Base-by-base conservation (phyloP, 345 rosid genomes). In the Camelina sativa region DNA sequence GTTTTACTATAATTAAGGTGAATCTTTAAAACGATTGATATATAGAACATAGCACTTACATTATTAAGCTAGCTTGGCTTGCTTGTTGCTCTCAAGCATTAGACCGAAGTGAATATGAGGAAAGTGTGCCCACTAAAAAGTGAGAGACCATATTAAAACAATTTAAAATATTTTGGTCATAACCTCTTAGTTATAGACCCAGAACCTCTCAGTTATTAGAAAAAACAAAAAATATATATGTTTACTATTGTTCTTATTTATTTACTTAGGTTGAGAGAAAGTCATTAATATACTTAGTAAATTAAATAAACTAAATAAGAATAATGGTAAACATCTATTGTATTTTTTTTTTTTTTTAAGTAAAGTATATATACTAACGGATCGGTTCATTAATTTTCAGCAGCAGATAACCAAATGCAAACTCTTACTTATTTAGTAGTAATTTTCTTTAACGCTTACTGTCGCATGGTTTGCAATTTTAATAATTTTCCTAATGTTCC, bases 71-170 rank as follows among this genome's bases (percentile, higher is more conserved):
- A 79, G 32, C 82, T 88, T 86, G 47, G 88, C 62, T 68, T 92
- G 89, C 72, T 82, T 86, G 87, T 76, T 87, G 79, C 85, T 80
- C 82, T 89, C 96, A 85, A 91, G 70, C 93, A 84, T 90, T 81
- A 93, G 70, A 56, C 97, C 93, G 47, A 90, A 89, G 74, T 93
- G 97, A 70, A 89, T 93, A 72, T 89, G 98, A 77, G 98, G 97
- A 71, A 86, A 93, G 76, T 93, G 98, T 67, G 98, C 97, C 99
- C 99, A 95, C 99, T 95, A 46, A 43, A 25, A 65, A 66, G 59
- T 25, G 64, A 55, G 23, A 6, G 23, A 51, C 23, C 61, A 28
- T 28, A 28, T 28, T 28, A 28, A 28, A 28, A 28, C 30, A 28
- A 28, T 28, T 4, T 28, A 28, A 28, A 28, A 28, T 28, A 28